Evolutionary conservation across 2,329 filamentous ascomycete genomes (phyloP), one percentile per base, ranked within the genome.

Genomic region (Dactylonectria macrodidyma): DNA sequence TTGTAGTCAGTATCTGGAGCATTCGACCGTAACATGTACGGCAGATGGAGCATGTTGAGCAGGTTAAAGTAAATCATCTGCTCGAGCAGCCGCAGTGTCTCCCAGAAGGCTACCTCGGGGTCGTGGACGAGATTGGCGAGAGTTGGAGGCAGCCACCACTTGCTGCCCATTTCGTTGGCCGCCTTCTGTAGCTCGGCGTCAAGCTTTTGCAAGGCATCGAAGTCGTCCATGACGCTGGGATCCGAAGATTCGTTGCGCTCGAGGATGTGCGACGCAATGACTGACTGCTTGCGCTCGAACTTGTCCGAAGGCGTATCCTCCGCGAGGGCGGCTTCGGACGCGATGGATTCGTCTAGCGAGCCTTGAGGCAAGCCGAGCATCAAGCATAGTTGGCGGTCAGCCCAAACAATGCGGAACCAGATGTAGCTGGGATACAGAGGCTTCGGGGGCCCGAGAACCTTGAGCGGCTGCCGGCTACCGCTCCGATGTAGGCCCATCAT

Each of bases 51-150:
- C 59, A 81, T 80, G 52, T 77, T 76, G 3, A 84, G 69, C 8
- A 84, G 72, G 60, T 78, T 76, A 63, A 81, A 81, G 66, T 84
- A 78, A n/a, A 77, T 71, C 10, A 82, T 68, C 56, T 84, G 82
- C n/a, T 75, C 69, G 48, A 75, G 63, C 16, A 82, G 67, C 5
- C 80, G 78, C 10, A 73, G 46, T 19, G 72, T 78, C 58, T 82
- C 77, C 70, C 69, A 73, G 44, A 80, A 71, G 9, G 73, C 64
- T 16, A 78, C 73, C n/a, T 68, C 47, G 3, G 66, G 70, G 38
- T 70, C 70, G 12, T 58, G 36, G 1, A 26, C 64, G 2, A 74
- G 47, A 24, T 61, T 65, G 9, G 67, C 59, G 5, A 79, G 70
- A 47, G 73, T 76, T 4, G 80, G 78, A 1, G 73, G 64, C 11